Evolutionary conservation across 208 protist species (phyloP), one percentile per base, ranked within the genome.

Genomic region (Crithidia mellificae): DNA sequence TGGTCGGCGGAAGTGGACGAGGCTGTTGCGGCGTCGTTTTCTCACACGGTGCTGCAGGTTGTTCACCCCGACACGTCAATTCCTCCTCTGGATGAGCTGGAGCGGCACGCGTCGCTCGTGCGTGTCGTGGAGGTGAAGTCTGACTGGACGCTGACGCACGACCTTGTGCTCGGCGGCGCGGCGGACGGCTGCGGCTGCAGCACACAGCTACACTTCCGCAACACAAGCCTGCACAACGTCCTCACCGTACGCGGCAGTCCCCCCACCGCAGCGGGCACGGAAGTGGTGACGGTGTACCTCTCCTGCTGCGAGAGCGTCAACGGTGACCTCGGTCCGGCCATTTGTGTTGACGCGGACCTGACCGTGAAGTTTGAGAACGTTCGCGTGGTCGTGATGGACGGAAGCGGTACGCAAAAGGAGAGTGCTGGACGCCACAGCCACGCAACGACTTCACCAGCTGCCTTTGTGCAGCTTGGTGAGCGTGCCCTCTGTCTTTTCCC

Each of bases 341-440:
- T 75, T 17, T 41, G 62, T 9, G 70, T 75, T 0, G 70, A 75
- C 30, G 9, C 70, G 0, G 62, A 75, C 43, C 4, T 75, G 53
- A 75, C 70, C 2, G 70, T 69, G 61, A 64, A 65, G 38, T 75
- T 75, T 47, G 70, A 69, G 46, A 24, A 64, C 17, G 55, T 75
- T 22, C 38, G 41, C 6, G 50, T 74, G 9, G 54, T 75, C 4
- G 44, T 69, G 11, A 38, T 38, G 5, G n/a, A 2, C n/a, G n/a
- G n/a, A n/a, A n/a, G n/a, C n/a, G n/a, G n/a, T n/a, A n/a, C n/a
- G n/a, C n/a, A n/a, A n/a, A n/a, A n/a, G n/a, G n/a, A n/a, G n/a
- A 11, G 36, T 7, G 46, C 6, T 20, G 44, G n/a, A n/a, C n/a
- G n/a, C n/a, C n/a, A 27, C n/a, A 4, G 17, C 8, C 41, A 12